These are phyloP conservation scores for Cercospora zeina DNA, from an alignment of 2,329 filamentous ascomycete genomes.

Conservation along the genomic window DNA sequence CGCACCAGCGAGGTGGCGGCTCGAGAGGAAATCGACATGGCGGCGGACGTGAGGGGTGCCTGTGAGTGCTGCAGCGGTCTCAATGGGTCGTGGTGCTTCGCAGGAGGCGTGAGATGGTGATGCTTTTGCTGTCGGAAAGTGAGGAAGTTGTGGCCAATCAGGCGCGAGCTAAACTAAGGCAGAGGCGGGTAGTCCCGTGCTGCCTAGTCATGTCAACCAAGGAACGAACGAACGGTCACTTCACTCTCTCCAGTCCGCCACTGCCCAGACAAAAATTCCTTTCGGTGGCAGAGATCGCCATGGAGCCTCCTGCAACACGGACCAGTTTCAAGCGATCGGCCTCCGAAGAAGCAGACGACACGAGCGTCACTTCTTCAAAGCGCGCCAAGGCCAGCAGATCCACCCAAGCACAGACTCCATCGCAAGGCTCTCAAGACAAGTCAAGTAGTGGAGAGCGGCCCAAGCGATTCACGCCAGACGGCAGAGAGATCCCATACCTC, in stretches of 20 bases:
- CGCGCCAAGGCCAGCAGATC: constrained; percentile 19
- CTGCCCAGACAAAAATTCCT: not conserved
- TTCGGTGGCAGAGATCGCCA: not conserved
- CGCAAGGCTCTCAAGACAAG: not conserved
- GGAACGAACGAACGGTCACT: not conserved
- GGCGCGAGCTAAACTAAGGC: not conserved
- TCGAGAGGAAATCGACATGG: constrained; percentile 53
- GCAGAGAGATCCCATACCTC: constrained; percentile 9
- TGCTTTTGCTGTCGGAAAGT: constrained; percentile 10
- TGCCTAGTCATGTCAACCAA: constrained; percentile 6
- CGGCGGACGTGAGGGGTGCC: constrained; percentile 38
- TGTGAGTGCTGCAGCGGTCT: constrained; percentile 22
- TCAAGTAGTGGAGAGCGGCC: not conserved
- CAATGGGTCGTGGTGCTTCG: constrained; percentile 26
- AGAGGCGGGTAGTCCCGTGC: not conserved
- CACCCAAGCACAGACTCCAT: constrained; percentile 1
- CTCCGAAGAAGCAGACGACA: constrained; percentile 1
- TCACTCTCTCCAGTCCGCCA: not conserved
- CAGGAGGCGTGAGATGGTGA: constrained; percentile 17
- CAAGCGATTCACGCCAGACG: constrained; percentile 8
- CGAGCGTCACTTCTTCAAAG: constrained; percentile 8
- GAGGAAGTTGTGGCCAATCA: constrained; percentile 6
- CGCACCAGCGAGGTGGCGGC: constrained; percentile 51
- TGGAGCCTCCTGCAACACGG: constrained; percentile 13
- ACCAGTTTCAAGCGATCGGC: constrained; percentile 11